Evolutionary conservation across 306 rosid species (phyloP).

Genomic region (Corylus avellana): DNA sequence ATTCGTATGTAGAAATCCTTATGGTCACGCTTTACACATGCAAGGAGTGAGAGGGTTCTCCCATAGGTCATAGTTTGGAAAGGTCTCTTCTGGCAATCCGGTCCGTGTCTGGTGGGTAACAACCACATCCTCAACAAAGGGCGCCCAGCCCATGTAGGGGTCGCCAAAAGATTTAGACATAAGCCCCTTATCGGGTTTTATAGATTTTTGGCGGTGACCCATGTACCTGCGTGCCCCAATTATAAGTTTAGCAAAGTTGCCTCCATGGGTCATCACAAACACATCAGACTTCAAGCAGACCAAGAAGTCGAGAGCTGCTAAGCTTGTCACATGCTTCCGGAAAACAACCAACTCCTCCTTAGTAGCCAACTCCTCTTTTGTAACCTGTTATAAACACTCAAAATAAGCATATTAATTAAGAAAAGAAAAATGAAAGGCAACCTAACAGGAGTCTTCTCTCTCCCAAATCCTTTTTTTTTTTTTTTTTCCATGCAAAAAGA

Average conservation of each 20-base stretch:
- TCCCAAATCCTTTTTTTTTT: background rate
- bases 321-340: conserved; percentile 95
- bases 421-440: background rate
- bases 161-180: conserved; percentile 99
- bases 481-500: background rate
- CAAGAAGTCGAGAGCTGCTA: conserved; percentile 96
- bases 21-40: conserved; percentile 86
- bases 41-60: conserved; percentile 97
- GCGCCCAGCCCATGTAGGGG: conserved; percentile 98
- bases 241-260: conserved; percentile 94
- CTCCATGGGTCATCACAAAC: conserved; percentile 99
- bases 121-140: conserved; percentile 88
- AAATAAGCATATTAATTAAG: conserved; percentile 6
- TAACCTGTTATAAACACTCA: conserved; percentile 54
- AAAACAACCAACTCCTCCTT: conserved; percentile 84
- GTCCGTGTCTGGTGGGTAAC: conserved; percentile 87
- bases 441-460: background rate
- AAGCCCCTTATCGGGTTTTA: conserved; percentile 96
- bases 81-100: conserved; percentile 91
- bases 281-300: conserved; percentile 98
- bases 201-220: conserved; percentile 93
- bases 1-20: conserved; percentile 26
- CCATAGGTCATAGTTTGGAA: conserved; percentile 94
- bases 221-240: conserved; percentile 95
- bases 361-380: conserved; percentile 91